phyloP scores from a whole-genome alignment of 306 rosid genomes.

The Amphicarpaea edgeworthii region DNA sequence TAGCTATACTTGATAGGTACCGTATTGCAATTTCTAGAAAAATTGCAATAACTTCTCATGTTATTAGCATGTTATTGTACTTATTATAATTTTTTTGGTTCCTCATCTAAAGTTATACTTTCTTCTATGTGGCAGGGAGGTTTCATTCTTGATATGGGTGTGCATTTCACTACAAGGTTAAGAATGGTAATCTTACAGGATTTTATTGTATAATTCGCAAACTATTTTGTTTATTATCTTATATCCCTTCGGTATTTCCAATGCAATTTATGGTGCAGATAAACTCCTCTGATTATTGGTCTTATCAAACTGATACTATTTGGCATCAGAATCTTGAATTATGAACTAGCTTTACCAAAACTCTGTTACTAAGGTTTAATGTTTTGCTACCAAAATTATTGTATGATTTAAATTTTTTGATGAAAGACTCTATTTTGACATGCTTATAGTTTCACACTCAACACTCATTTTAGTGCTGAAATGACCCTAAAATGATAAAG shows the following conservation, averaged over 20 bases:
- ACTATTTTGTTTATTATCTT: constrained; percentile 26
- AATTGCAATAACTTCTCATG: constrained; percentile 22
- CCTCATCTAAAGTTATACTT: constrained; percentile 28
- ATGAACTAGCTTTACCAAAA: constrained; percentile 16
- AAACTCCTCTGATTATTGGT: constrained; percentile 7
- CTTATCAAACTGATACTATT: constrained; percentile 14
- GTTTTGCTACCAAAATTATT: constrained; percentile 26
- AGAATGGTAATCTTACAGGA: constrained; percentile 74
- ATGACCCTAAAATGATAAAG: no score
- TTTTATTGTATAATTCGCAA: constrained; percentile 29
- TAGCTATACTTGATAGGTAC: constrained; percentile 20
- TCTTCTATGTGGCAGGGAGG: constrained; percentile 81
- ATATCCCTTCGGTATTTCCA: constrained; percentile 4
- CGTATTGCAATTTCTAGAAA: background rate
- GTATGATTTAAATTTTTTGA: no score
- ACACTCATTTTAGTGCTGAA: no score
- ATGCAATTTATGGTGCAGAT: constrained; percentile 1
- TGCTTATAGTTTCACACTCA: no score
- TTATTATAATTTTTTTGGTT: background rate
- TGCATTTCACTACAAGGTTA: constrained; percentile 86
- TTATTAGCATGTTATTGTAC: constrained; percentile 18
- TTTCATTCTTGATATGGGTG: constrained; percentile 98
- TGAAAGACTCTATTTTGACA: no score
- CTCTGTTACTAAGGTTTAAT: background rate
- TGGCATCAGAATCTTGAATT: constrained; percentile 24